phyloP scores from a whole-genome alignment of 2,329 filamentous ascomycete genomes.

The Stemphylium lycopersici region DNA sequence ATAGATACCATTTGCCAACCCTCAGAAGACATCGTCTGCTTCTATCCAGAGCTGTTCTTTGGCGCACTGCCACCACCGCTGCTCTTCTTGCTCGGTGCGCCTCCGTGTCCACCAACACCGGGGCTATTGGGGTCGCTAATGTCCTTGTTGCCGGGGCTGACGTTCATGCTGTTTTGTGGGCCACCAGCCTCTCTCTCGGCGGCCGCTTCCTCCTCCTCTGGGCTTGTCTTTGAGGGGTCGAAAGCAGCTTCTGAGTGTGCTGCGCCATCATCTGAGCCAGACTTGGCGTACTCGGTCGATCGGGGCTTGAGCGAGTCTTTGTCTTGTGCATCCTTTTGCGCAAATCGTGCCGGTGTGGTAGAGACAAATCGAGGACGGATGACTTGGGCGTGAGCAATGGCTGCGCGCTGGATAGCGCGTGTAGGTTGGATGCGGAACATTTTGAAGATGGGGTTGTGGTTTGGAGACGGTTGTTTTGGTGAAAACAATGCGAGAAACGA shows the following conservation, averaged over 20 bases:
- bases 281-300: slow-evolving; percentile 70
- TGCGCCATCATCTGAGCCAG: slow-evolving; percentile 66
- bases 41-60: slow-evolving; percentile 37
- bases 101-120: slow-evolving; percentile 48
- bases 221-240: slow-evolving; percentile 69
- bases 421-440: slow-evolving; percentile 36
- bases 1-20: neutral
- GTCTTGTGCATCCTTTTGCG: slow-evolving; percentile 54
- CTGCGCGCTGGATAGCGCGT: slow-evolving; percentile 29
- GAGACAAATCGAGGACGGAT: slow-evolving; percentile 30
- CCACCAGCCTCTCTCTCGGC: slow-evolving; percentile 46
- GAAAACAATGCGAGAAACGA: neutral
- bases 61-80: slow-evolving; percentile 47
- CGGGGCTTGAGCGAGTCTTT: slow-evolving; percentile 68
- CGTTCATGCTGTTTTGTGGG: slow-evolving; percentile 55
- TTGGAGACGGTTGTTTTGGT: neutral
- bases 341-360: slow-evolving; percentile 27
- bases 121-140: slow-evolving; percentile 57
- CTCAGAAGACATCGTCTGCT: neutral
- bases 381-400: slow-evolving; percentile 15
- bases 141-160: slow-evolving; percentile 66
- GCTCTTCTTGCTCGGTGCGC: slow-evolving; percentile 40
- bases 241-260: slow-evolving; percentile 68
- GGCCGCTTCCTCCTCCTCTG: slow-evolving; percentile 62
- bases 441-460: neutral